Evolutionary conservation across 78 protist species (phyloP), one percentile per base, ranked within the genome.

Genomic region (Fonticula alba): DNA sequence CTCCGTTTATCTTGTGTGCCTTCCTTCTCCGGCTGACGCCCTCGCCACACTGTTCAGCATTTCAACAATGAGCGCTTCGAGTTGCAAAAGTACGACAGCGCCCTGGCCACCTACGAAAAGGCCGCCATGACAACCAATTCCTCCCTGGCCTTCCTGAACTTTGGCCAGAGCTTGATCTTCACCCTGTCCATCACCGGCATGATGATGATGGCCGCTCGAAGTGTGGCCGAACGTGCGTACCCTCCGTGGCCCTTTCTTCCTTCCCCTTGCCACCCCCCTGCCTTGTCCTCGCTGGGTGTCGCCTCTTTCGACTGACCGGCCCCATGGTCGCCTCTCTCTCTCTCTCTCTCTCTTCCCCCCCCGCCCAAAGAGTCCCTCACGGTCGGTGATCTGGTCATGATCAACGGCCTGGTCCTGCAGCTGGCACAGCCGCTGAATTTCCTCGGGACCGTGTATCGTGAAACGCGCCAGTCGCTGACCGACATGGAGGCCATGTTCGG

Each of bases 371-470:
- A 58, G 13, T 35, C 64, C 15, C 51, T 82, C 60, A 82, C 83
- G 0, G 79, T 87, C 13, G 89, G 89, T 31, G 90, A 81, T 52
- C 74, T 88, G 43, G 86, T 82, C 20, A 49, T 88, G 51, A 71
- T 81, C 49, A 81, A 82, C 71, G 80, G 86, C n/a, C 66, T 83
- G 19, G 41, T 88, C 7, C 75, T 88, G 66, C 94, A 88, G 76
- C 77, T 88, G 9, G 75, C 87, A n/a, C 15, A 79, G 27, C 94
- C 94, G 46, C 76, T 88, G 36, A 83, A 81, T 58, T 88, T 81
- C 53, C 64, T 88, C 6, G 94, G 94, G 26, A 73, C 89, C 6
- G 84, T 83, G 32, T 88, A 83, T 49, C 74, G 94, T 26, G 89
- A 83, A 62, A 49, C 82, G 61, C 73, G 74, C 22, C 83, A 81